Evolutionary conservation across 257 asterid genomes (phyloP).

Genomic region (Cinchona pubescens): DNA sequence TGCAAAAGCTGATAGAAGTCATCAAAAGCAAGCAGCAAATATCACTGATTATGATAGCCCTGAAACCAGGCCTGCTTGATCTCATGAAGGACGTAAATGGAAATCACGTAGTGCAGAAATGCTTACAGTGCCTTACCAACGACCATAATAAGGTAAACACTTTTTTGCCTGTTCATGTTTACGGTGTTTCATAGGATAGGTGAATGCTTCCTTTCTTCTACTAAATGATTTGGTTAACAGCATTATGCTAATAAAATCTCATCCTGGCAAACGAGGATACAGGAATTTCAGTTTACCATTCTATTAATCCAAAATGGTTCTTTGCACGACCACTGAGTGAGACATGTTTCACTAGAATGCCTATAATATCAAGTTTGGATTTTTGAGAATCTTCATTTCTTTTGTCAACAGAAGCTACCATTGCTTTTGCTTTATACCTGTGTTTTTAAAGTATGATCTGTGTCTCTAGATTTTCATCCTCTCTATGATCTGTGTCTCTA

Average conservation of each 20-base stretch:
- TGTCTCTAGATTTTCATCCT: too few relatives aligned
- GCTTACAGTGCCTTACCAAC: conserved; percentile 34
- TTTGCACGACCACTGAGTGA: neutral
- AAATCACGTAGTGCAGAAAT: conserved; percentile 43
- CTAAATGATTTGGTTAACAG: neutral
- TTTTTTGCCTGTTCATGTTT: neutral
- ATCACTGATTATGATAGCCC: conserved; percentile 32
- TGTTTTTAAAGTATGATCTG: neutral
- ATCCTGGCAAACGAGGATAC: neutral
- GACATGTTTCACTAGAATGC: neutral
- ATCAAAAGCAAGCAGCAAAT: conserved; percentile 36
- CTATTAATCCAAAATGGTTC: neutral
- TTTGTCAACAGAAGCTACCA: neutral
- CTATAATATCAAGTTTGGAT: neutral
- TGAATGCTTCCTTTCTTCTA: neutral
- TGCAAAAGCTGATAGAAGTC: conserved; percentile 39
- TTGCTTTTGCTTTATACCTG: neutral
- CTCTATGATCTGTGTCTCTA: too few relatives aligned
- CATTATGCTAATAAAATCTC: neutral
- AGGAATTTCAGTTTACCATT: neutral
- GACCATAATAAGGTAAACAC: conserved; percentile 39
- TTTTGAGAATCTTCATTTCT: neutral
- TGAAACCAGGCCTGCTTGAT: conserved; percentile 38
- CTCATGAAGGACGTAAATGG: conserved; percentile 43
- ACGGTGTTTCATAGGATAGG: neutral